Conservation (phyloP, 257 asterid species). For the Nicotiana attenuata region DNA sequence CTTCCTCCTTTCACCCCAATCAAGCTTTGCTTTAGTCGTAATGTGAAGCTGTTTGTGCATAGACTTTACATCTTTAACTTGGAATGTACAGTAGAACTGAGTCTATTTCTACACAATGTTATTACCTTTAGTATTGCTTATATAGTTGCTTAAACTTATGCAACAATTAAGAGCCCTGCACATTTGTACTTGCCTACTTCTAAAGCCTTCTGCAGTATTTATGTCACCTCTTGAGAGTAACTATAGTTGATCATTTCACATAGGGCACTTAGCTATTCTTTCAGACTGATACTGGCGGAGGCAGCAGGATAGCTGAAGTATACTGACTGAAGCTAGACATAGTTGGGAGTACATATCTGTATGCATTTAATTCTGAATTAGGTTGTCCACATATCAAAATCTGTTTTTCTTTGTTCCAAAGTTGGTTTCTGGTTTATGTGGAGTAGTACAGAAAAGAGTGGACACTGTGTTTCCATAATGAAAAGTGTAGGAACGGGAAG, state of each 20-base stretch:
- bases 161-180: not conserved
- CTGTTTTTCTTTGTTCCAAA: not conserved
- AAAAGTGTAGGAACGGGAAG: not conserved
- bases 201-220: not conserved
- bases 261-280: not conserved
- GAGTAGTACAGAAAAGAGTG: not conserved
- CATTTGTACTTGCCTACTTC: not conserved
- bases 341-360: not conserved
- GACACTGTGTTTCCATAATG: not conserved
- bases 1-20: conserved; percentile 1
- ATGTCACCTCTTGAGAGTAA: not conserved
- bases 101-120: not conserved
- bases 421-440: not conserved
- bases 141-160: not conserved
- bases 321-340: not conserved
- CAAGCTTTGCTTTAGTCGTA: not conserved
- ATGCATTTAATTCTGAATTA: not conserved
- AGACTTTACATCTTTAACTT: not conserved
- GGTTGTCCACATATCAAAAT: not conserved
- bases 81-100: not conserved
- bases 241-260: not conserved
- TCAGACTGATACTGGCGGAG: not conserved
- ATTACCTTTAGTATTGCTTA: not conserved
- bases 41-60: not conserved
- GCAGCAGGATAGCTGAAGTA: not conserved